Evolutionary conservation across 371 early-diverging fungal species (phyloP).

Genomic region (Chytridium lagenaria): DNA sequence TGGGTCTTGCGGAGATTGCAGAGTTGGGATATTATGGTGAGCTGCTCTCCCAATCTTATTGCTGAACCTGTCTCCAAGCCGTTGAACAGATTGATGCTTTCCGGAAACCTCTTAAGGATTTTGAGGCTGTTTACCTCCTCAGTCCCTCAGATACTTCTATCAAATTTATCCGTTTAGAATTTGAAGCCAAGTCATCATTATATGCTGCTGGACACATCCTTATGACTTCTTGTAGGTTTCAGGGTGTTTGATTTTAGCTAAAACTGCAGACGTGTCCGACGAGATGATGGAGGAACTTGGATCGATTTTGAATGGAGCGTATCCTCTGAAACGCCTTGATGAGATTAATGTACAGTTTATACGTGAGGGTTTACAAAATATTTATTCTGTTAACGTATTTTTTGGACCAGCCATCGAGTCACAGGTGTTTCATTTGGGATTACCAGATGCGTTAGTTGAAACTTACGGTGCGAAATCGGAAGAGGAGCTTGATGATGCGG

Average conservation of each 20-base stretch:
- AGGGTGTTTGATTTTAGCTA: background rate
- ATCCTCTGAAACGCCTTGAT: conserved; percentile 4
- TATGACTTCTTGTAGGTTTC: conserved; percentile 1
- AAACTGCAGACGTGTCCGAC: background rate
- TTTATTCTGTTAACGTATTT: background rate
- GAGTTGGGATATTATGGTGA: conserved; percentile 3
- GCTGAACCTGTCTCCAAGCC: background rate
- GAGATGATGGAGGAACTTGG: conserved; percentile 7
- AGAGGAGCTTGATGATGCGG: background rate
- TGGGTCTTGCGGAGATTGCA: background rate
- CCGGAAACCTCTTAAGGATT: background rate
- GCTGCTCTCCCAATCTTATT: background rate
- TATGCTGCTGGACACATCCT: conserved; percentile 12
- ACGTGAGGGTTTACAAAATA: background rate
- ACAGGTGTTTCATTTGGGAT: conserved; percentile 6
- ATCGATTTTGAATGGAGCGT: background rate
- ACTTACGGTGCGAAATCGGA: conserved; percentile 7
- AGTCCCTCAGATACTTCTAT: background rate
- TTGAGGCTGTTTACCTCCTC: conserved; percentile 10
- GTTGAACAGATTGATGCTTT: conserved; percentile 3
- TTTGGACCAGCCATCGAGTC: conserved; percentile 1
- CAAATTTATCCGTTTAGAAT: background rate
- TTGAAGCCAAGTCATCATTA: background rate
- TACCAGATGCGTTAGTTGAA: background rate
- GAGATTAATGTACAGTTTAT: conserved; percentile 10